These are phyloP conservation scores for Choanephora cucurbitarum DNA, from an alignment of 371 early-diverging fungal genomes.

Conservation along the genomic window DNA sequence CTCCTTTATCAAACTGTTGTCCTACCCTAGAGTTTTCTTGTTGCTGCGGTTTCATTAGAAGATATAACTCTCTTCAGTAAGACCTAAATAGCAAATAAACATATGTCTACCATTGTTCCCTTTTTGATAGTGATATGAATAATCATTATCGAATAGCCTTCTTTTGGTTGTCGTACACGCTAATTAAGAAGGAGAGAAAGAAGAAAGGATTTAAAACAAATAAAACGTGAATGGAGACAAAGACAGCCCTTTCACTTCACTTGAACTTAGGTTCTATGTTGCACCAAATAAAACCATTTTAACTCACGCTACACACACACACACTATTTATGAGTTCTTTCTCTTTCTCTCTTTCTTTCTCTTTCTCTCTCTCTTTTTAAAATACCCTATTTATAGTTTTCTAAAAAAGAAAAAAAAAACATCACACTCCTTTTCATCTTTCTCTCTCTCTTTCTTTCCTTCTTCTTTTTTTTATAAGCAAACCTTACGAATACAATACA, in stretches of 20 bases:
- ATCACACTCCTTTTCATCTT: constrained; percentile 13
- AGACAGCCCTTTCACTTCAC: no score
- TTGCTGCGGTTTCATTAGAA: no score
- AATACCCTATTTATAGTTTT: constrained; percentile 11
- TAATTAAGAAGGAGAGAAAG: background rate
- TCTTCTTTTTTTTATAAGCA: constrained; percentile 5
- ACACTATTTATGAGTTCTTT: background rate
- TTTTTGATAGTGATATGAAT: no score
- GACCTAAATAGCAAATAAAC: no score
- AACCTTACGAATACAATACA: constrained; percentile 1
- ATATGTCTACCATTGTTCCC: no score
- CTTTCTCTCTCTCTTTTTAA: constrained; percentile 17
- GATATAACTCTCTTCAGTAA: no score
- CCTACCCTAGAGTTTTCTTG: no score
- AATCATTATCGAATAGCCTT: background rate
- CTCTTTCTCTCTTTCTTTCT: constrained; percentile 6
- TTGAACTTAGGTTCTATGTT: no score
- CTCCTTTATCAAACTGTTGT: no score
- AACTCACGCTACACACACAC: background rate
- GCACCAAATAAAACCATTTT: constrained; percentile 15
- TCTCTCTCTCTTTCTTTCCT: no score
- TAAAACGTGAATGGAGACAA: background rate
- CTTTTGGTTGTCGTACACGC: constrained; percentile 8
- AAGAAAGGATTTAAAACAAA: background rate
- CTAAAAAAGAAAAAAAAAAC: no score